phyloP scores from a whole-genome alignment of 2,329 filamentous ascomycete genomes.

The Colletotrichum sp. region DNA sequence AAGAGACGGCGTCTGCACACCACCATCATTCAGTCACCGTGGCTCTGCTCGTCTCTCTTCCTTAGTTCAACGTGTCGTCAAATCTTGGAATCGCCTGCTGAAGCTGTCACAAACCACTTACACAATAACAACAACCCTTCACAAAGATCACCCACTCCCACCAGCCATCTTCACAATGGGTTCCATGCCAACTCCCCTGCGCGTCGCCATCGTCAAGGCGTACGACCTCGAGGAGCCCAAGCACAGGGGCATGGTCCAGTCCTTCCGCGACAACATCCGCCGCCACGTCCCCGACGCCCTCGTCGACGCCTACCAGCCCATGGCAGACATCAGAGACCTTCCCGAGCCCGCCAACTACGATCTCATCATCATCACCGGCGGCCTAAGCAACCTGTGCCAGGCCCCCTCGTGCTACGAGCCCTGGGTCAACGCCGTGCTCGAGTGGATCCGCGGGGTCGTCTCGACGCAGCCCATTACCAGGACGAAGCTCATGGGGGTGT shows the following conservation, averaged over 20 bases:
- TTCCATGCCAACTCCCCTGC: conserved; percentile 1
- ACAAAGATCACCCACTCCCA: neutral
- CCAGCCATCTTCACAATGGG: neutral
- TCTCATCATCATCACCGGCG: conserved; percentile 13
- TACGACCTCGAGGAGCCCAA: conserved; percentile 17
- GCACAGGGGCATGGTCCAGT: conserved; percentile 10
- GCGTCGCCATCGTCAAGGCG: conserved; percentile 15
- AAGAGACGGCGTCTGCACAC: neutral
- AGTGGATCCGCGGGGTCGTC: conserved; percentile 8
- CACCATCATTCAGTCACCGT: neutral
- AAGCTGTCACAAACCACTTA: neutral
- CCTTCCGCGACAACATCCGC: conserved; percentile 3
- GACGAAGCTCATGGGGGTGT: conserved; percentile 6
- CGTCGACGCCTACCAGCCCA: neutral
- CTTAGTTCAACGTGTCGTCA: neutral
- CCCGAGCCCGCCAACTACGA: conserved; percentile 1
- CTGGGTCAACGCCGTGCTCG: conserved; percentile 6
- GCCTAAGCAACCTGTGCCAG: conserved; percentile 14
- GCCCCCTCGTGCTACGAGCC: neutral
- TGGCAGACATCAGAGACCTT: neutral
- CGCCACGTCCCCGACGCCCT: conserved; percentile 2
- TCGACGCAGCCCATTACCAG: neutral
- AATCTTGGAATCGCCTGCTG: neutral
- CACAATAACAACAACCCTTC: neutral
- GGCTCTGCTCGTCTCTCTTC: neutral